Conservation (phyloP, 176 grass and related monocot genomes). For the Zea luxurians region DNA sequence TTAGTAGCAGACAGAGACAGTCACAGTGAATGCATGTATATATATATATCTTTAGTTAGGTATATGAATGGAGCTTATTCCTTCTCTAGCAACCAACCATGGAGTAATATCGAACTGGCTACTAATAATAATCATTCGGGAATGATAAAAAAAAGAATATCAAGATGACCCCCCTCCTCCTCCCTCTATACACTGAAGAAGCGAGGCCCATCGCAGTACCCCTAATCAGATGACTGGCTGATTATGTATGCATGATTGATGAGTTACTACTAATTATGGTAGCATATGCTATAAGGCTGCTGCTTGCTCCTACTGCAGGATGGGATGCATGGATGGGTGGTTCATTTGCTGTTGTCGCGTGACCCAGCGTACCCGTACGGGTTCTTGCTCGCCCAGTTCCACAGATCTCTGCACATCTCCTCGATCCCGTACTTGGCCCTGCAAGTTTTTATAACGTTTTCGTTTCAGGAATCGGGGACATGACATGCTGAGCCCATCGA, state of each 20-base stretch:
- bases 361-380: slow-evolving; percentile 66
- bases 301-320: neutral
- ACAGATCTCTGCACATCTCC: slow-evolving; percentile 96
- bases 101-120: too few relatives aligned
- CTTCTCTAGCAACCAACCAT: too few relatives aligned
- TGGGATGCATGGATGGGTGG: neutral
- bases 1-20: too few relatives aligned
- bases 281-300: neutral
- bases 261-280: neutral
- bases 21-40: too few relatives aligned
- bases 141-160: neutral
- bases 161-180: neutral
- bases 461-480: neutral
- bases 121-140: neutral
- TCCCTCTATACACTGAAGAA: neutral
- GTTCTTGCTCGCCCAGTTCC: slow-evolving; percentile 97
- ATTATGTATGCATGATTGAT: neutral
- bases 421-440: slow-evolving; percentile 81
- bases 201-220: neutral
- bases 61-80: too few relatives aligned
- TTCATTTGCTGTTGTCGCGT: slow-evolving; percentile 21
- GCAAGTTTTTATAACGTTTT: neutral
- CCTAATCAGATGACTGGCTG: neutral
- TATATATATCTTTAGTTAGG: too few relatives aligned
- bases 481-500: neutral